Conservation (phyloP, 1,284 basidiomycete genomes). For the Termitomyces sp. region DNA sequence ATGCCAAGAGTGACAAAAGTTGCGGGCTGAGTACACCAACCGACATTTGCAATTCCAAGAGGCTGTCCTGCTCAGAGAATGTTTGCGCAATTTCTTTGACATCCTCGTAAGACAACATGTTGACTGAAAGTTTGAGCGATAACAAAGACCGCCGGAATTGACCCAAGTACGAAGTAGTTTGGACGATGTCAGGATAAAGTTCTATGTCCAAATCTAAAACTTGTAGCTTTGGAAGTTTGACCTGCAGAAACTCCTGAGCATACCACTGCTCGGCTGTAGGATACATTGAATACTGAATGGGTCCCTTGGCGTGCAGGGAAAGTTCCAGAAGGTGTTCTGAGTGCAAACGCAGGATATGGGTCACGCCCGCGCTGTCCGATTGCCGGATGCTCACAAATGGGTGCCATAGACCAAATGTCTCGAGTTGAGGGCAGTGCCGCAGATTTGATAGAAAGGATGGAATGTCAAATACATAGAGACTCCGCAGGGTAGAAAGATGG, state of each 20-base stretch:
- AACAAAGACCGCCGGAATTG: conserved; percentile 1
- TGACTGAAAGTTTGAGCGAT: conserved; percentile 3
- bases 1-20: conserved; percentile 5
- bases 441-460: conserved; percentile 3
- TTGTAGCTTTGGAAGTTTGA: conserved; percentile 3
- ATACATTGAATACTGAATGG: conserved; percentile 3
- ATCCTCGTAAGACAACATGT: conserved; percentile 5
- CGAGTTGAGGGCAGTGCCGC: conserved; percentile 1
- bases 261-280: conserved; percentile 7
- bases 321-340: conserved; percentile 7
- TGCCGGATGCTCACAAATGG: conserved; percentile 6
- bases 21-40: conserved; percentile 1
- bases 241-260: conserved; percentile 2
- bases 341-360: conserved; percentile 3
- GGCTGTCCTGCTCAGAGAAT: conserved; percentile 2
- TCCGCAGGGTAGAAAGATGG: conserved; percentile 3
- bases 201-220: conserved; percentile 8
- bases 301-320: conserved; percentile 1
- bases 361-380: conserved; percentile 2
- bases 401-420: not conserved
- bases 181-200: conserved; percentile 2
- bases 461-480: conserved; percentile 5
- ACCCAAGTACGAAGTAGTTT: conserved; percentile 1
- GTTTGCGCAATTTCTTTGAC: not conserved
- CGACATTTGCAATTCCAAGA: not conserved